These are phyloP conservation scores for Neophaeococcomyces aloes DNA, from an alignment of 2,329 filamentous ascomycete species.

Conservation along the genomic window DNA sequence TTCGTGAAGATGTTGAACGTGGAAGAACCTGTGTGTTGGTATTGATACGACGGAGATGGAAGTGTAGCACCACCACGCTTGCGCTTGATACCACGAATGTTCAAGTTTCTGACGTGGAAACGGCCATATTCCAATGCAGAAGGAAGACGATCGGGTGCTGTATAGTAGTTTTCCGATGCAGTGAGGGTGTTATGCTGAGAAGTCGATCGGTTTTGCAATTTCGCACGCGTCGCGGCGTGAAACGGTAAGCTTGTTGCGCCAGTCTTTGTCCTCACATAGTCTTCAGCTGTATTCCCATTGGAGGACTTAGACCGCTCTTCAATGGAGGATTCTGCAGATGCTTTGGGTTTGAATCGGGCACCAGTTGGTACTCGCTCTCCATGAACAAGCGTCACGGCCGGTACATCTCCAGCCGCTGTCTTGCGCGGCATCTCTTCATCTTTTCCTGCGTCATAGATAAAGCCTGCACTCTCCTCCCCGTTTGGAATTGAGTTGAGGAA, in stretches of 20 bases:
- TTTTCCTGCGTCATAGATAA: neutral
- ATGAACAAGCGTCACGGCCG: neutral
- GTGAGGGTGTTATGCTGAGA: no score
- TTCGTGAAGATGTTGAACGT: constrained; percentile 20
- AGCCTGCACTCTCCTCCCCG: neutral
- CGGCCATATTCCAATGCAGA: constrained; percentile 11
- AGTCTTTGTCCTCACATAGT: no score
- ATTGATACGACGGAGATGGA: constrained; percentile 17
- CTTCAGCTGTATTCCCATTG: no score
- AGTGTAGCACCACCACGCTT: constrained; percentile 14
- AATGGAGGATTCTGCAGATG: neutral
- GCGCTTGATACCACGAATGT: constrained; percentile 10
- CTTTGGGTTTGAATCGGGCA: neutral
- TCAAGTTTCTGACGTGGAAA: neutral
- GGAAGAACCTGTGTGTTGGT: constrained; percentile 15
- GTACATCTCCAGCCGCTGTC: constrained; percentile 1
- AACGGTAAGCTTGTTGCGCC: neutral
- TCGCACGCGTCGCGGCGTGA: neutral
- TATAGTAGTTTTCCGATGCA: neutral
- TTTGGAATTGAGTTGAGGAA: constrained; percentile 1
- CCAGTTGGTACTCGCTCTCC: constrained; percentile 3
- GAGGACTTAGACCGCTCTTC: neutral
- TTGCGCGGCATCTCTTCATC: neutral
- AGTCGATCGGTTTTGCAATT: no score
- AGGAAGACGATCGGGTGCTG: constrained; percentile 13